These are phyloP conservation scores for Francoa sonchifolia DNA, from an alignment of 441 rosid genomes.

Conservation along the genomic window DNA sequence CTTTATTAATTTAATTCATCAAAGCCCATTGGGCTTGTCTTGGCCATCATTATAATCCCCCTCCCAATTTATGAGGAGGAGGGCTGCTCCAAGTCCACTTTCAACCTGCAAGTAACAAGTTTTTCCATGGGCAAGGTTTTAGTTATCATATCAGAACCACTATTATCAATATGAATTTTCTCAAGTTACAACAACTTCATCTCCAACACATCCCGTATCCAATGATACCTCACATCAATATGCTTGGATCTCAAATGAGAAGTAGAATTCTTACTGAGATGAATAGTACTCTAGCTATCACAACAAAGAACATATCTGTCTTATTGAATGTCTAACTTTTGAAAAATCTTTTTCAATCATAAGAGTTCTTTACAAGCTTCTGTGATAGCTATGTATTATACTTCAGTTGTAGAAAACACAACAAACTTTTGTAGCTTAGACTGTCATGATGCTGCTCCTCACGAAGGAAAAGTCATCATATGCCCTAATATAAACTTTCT, in stretches of 20 bases:
- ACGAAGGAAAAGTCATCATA: slow-evolving; percentile 1
- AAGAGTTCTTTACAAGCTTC: background rate
- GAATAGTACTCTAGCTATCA: background rate
- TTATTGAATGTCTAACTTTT: background rate
- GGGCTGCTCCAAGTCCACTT: background rate
- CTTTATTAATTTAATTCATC: too few relatives aligned
- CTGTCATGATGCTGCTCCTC: background rate
- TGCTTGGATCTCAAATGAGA: background rate
- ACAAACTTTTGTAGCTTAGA: background rate
- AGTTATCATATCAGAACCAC: slow-evolving; percentile 3
- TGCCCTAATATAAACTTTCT: slow-evolving; percentile 2
- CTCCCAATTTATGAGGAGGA: too few relatives aligned
- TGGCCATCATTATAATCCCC: too few relatives aligned
- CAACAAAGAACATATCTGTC: background rate
- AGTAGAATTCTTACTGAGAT: background rate
- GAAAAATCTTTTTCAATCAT: background rate
- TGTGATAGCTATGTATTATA: background rate
- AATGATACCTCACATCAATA: background rate
- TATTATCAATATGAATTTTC: background rate
- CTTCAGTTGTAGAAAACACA: background rate
- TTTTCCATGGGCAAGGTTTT: slow-evolving; percentile 1
- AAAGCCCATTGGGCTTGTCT: too few relatives aligned
- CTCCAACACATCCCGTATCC: background rate
- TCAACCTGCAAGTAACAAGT: background rate
- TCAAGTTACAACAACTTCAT: background rate